phyloP scores from a whole-genome alignment of 1,284 basidiomycete species.

The Melanopsichium pennsylvanicum region DNA sequence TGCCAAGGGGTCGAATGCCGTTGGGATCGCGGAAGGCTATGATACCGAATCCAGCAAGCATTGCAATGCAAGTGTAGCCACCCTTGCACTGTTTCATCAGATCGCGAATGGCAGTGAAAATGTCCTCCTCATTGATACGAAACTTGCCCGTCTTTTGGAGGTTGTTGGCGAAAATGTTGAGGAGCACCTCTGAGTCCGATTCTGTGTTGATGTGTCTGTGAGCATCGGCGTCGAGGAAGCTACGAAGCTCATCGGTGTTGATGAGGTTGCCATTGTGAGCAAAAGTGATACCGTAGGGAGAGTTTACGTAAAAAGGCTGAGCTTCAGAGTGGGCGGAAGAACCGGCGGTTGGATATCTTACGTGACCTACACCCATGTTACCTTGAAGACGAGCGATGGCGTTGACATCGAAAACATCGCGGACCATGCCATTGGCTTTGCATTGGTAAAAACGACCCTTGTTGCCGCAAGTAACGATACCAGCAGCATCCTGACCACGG shows the following conservation, averaged over 20 bases:
- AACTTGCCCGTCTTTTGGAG: constrained; percentile 98
- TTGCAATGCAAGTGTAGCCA: constrained; percentile 94
- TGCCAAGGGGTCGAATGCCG: constrained; percentile 84
- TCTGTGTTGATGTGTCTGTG: constrained; percentile 99
- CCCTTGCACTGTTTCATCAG: constrained; percentile 89
- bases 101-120: constrained; percentile 89
- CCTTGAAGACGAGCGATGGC: constrained; percentile 82
- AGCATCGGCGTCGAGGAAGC: constrained; percentile 93
- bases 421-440: constrained; percentile 99
- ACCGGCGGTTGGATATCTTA: constrained; percentile 86
- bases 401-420: constrained; percentile 90
- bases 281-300: constrained; percentile 96
- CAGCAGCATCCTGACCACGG: constrained; percentile 93
- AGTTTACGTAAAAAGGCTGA: constrained; percentile 99
- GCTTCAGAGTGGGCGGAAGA: constrained; percentile 96
- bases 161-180: constrained; percentile 97
- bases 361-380: constrained; percentile 97
- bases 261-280: constrained; percentile 99
- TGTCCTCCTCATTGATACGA: constrained; percentile 99
- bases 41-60: constrained; percentile 98
- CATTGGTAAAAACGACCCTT: constrained; percentile 96
- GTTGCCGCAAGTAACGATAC: constrained; percentile 93
- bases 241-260: constrained; percentile 84
- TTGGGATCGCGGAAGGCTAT: constrained; percentile 99
- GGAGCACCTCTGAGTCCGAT: constrained; percentile 93